A percentile compares a stretch with the other conserved stretches of the same genome.
Evolutionary conservation across 2,329 filamentous ascomycete species (phyloP).

Genomic region (Raffaelea deltoideospora): DNA sequence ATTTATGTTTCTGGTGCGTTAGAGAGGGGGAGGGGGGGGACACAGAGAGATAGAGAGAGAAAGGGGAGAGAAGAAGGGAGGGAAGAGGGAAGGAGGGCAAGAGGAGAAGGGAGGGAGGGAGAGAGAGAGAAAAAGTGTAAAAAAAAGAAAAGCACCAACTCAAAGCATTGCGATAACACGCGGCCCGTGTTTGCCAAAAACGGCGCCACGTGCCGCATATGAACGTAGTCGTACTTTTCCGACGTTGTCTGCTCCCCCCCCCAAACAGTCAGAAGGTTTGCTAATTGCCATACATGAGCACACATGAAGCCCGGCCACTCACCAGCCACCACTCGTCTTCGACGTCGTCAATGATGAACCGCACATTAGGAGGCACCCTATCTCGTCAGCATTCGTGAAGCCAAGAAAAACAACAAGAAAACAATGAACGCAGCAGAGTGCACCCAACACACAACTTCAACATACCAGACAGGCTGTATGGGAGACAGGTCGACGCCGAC

Average conservation of each 20-base stretch:
- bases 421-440: too few relatives aligned
- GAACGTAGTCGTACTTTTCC: conserved; percentile 38
- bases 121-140: background rate
- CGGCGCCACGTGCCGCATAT: conserved; percentile 30
- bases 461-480: conserved; percentile 30
- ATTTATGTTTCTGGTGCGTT: conserved; percentile 21
- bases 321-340: conserved; percentile 32
- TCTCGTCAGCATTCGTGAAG: conserved; percentile 7
- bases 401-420: too few relatives aligned
- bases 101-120: background rate
- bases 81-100: background rate
- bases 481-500: conserved; percentile 23
- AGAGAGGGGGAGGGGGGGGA: background rate
- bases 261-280: too few relatives aligned
- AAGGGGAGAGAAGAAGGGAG: background rate
- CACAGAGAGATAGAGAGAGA: background rate
- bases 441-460: too few relatives aligned
- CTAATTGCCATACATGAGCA: background rate
- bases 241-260: conserved; percentile 10
- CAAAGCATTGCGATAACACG: conserved; percentile 10
- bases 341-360: conserved; percentile 15
- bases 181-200: conserved; percentile 15
- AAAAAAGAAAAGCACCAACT: background rate
- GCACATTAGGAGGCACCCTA: conserved; percentile 24
- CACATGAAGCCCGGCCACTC: conserved; percentile 14